A percentile compares a stretch with the other conserved stretches of the same genome.
These are phyloP conservation scores for Peltaster fructicola DNA, from an alignment of 2,329 filamentous ascomycete genomes.

Conservation along the genomic window DNA sequence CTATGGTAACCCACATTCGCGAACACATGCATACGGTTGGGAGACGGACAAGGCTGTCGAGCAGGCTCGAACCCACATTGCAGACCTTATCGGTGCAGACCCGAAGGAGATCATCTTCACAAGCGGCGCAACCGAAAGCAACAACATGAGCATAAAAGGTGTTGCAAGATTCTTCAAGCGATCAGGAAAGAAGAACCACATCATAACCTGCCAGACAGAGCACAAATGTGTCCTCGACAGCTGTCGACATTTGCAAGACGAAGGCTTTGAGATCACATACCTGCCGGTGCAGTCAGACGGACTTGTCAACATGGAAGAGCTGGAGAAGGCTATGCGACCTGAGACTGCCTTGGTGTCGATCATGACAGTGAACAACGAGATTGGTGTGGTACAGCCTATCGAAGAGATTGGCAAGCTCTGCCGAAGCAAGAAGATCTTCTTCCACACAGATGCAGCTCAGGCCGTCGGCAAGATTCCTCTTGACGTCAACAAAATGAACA, in stretches of 20 bases:
- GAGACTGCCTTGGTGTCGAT: constrained; percentile 88
- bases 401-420: constrained; percentile 88
- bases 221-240: constrained; percentile 98
- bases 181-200: constrained; percentile 91
- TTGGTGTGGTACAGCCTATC: constrained; percentile 94
- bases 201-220: constrained; percentile 93
- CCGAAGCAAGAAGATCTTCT: constrained; percentile 82
- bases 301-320: constrained; percentile 64
- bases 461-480: constrained; percentile 97
- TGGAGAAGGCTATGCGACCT: constrained; percentile 76
- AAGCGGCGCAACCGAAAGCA: constrained; percentile 92
- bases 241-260: constrained; percentile 89
- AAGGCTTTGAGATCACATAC: constrained; percentile 95
- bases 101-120: constrained; percentile 98
- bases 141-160: constrained; percentile 99
- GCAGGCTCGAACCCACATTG: constrained; percentile 66
- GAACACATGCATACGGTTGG: constrained; percentile 97
- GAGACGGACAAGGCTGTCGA: constrained; percentile 92
- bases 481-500: constrained; percentile 94
- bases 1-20: constrained; percentile 92
- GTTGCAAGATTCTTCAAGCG: constrained; percentile 90
- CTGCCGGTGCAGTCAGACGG: constrained; percentile 76
- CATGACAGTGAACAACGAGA: constrained; percentile 99
- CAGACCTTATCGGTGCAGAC: constrained; percentile 77
- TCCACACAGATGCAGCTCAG: constrained; percentile 93